Percentiles rank a stretch among this genome's conserved stretches.
phyloP scores from a whole-genome alignment of 352 stramenopile species.

The Plasmopara viticola region DNA sequence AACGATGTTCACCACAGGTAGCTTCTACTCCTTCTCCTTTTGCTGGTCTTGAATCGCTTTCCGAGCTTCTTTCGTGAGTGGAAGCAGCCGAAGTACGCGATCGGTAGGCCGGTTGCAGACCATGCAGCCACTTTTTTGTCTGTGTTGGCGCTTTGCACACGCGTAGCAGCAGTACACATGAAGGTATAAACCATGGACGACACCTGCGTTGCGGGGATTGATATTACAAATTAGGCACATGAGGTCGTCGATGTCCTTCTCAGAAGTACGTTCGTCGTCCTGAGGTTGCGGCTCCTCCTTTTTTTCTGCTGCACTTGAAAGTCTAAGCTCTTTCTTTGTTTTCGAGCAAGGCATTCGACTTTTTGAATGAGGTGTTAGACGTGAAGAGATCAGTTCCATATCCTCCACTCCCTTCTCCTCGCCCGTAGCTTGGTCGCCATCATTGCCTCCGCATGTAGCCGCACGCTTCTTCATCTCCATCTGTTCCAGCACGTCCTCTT shows the following conservation, averaged over 20 bases:
- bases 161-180: slow-evolving; percentile 79
- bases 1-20: not conserved
- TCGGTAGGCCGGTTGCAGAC: slow-evolving; percentile 81
- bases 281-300: slow-evolving; percentile 11
- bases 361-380: not conserved
- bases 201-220: slow-evolving; percentile 50
- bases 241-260: slow-evolving; percentile 50
- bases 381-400: slow-evolving; percentile 10
- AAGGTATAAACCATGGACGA: slow-evolving; percentile 75
- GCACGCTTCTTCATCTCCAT: slow-evolving; percentile 15
- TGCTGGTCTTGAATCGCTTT: slow-evolving; percentile 35
- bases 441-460: slow-evolving; percentile 5
- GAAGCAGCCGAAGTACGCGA: slow-evolving; percentile 61
- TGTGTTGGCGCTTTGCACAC: slow-evolving; percentile 63
- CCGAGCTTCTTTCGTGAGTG: slow-evolving; percentile 48
- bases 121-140: slow-evolving; percentile 45
- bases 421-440: slow-evolving; percentile 21
- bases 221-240: slow-evolving; percentile 61
- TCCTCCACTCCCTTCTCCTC: slow-evolving; percentile 19
- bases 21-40: slow-evolving; percentile 9
- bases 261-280: slow-evolving; percentile 9
- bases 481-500: slow-evolving; percentile 34
- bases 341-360: slow-evolving; percentile 10
- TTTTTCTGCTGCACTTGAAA: slow-evolving; percentile 4
- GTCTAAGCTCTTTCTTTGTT: slow-evolving; percentile 25